Evolutionary conservation across 352 stramenopile genomes (phyloP).

Genomic region (Phytophthora chlamydospora): DNA sequence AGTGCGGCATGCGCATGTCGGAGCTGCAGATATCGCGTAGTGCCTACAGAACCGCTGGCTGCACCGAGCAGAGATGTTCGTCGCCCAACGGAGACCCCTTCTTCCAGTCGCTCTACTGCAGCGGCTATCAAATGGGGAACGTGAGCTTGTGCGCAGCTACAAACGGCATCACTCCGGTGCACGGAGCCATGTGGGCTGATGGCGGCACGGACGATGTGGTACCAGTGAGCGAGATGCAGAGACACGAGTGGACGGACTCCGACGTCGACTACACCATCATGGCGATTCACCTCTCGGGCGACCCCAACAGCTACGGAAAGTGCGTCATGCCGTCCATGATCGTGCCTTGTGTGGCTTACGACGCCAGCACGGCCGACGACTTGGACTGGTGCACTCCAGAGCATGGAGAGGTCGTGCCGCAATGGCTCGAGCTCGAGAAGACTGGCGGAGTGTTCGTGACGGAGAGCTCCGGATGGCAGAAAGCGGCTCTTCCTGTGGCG

Average conservation of each 20-base stretch:
- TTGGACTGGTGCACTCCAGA: conserved; percentile 38
- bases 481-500: conserved; percentile 22
- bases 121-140: conserved; percentile 37
- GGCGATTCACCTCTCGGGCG: conserved; percentile 45
- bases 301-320: conserved; percentile 50
- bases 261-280: conserved; percentile 34
- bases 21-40: conserved; percentile 41
- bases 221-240: conserved; percentile 38
- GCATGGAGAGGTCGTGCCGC: conserved; percentile 39
- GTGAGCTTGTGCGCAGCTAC: conserved; percentile 39
- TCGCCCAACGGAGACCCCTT: conserved; percentile 42
- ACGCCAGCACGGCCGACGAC: conserved; percentile 7
- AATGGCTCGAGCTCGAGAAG: conserved; percentile 46
- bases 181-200: conserved; percentile 54
- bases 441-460: not conserved
- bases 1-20: conserved; percentile 49
- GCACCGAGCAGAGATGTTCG: conserved; percentile 40
- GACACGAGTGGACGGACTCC: conserved; percentile 43
- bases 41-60: conserved; percentile 34
- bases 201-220: conserved; percentile 45
- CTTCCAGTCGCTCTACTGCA: conserved; percentile 44
- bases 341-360: conserved; percentile 44
- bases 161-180: conserved; percentile 35
- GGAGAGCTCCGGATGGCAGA: conserved; percentile 24
- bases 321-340: conserved; percentile 52